phyloP scores from a whole-genome alignment of 768 basidiomycete species.

The Trametes coccinea region DNA sequence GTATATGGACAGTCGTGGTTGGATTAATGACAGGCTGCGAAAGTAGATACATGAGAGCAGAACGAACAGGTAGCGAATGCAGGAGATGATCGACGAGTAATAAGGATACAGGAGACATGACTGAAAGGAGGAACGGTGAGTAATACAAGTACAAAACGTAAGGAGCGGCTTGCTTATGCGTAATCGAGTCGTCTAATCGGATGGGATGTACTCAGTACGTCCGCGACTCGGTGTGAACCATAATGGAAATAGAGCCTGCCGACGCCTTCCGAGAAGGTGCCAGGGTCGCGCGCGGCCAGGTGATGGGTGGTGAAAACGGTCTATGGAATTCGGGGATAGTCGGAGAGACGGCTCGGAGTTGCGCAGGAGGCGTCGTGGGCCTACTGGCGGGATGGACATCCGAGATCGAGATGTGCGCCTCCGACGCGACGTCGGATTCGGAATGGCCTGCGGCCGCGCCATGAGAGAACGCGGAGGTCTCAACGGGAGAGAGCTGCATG shows the following conservation, averaged over 20 bases:
- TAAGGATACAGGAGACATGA: neutral
- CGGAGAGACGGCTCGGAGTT: neutral
- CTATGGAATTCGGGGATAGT: slow-evolving; percentile 15
- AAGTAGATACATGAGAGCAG: neutral
- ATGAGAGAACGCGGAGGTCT: too few species aligned
- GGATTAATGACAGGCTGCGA: too few species aligned
- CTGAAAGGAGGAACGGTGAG: neutral
- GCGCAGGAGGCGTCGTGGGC: neutral
- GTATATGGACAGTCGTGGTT: too few species aligned
- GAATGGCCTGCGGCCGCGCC: neutral
- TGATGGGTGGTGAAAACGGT: slow-evolving; percentile 16
- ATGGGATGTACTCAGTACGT: neutral
- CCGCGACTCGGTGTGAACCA: slow-evolving; percentile 5
- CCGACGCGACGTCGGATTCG: neutral
- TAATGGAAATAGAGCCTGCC: neutral
- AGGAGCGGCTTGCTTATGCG: neutral
- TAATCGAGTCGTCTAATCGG: neutral
- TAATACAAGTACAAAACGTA: too few species aligned
- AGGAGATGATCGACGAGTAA: neutral
- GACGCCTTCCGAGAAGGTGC: neutral
- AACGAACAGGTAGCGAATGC: neutral
- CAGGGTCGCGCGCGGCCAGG: neutral
- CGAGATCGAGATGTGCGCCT: neutral
- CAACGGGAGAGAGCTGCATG: too few species aligned
- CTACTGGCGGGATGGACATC: neutral